These are phyloP conservation scores for Tetraselmis chui DNA, from an alignment of 139 green algal genomes.

Conservation along the genomic window DNA sequence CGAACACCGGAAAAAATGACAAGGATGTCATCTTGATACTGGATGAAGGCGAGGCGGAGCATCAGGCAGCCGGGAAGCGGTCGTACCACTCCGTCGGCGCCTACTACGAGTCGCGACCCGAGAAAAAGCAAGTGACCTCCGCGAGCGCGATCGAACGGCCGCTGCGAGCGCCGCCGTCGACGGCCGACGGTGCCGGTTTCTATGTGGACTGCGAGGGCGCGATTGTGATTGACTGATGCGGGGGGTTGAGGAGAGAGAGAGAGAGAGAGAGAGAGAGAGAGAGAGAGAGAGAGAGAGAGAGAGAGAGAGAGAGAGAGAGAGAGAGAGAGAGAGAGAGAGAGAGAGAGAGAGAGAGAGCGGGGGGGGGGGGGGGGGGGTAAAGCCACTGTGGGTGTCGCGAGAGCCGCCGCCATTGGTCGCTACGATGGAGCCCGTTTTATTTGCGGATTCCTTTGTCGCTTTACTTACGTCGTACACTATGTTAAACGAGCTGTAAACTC, in stretches of 20 bases:
- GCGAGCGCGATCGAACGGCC: neutral
- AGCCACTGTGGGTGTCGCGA: no score
- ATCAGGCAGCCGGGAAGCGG: neutral
- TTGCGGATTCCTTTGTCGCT: no score
- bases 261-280: neutral
- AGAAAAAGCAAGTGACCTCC: neutral
- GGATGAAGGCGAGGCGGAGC: neutral
- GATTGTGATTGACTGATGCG: neutral
- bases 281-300: neutral
- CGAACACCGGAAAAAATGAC: neutral
- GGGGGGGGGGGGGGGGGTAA: no score
- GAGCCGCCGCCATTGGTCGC: no score
- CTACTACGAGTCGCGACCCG: neutral
- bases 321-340: no score
- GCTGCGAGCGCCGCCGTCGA: neutral
- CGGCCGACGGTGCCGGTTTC: neutral
- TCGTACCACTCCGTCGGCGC: neutral
- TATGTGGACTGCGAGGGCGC: neutral
- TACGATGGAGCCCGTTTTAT: no score
- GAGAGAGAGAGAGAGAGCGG: no score
- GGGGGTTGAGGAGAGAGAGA: neutral
- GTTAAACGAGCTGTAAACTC: no score
- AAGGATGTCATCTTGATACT: neutral
- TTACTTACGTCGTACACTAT: no score
- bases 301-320: no score